Base-by-base conservation (phyloP, 2,329 filamentous ascomycete species). In the Fusarium albosuccineum region DNA sequence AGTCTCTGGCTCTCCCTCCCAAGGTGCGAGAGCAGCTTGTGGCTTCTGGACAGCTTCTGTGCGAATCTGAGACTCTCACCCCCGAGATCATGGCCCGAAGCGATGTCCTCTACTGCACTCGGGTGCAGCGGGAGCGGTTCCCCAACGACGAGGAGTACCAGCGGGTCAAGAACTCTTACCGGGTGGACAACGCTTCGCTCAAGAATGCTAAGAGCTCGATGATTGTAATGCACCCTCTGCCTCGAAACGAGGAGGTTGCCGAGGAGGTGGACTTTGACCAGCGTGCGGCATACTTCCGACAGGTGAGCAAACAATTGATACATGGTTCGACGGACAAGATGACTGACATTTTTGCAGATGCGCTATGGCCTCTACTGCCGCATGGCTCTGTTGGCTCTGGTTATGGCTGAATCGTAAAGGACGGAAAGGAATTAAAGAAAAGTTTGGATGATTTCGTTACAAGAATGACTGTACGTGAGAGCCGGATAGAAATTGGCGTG, bases 191-290 rank as follows among this genome's bases (percentile, higher is more conserved):
- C 78, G 89, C 89, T 73, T 92, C 95, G 17, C 86, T 99, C 75
- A 94, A 93, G 84, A 86, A 94, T 74, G 94, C 96, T 54, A 99
- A 99, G 90, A 86, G 86, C 78, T 91, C 92, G 75, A 97, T 97
- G 90, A 88, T 97, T 67, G 92, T 99, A 68, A 89, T 99, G 89
- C 96, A 99, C 82, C 96, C 96, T 60, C 85, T 99, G 75, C 96
- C 96, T 40, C 88, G 96, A 75, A 98, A 98, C 76, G 89, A 91
- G 70, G 96, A 99, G 86, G 91, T 99, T 77, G 89, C 90, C 34
- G 93, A 97, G 81, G 96, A 99, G 83, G 94, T 99, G 49, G 96
- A 99, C 81, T 97, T 97, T 82, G 96, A 99, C 82, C 93, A 97
- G 78, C 85, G 96, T 73, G 96, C 96, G 61, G 95, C 96, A 57